These are phyloP conservation scores for Hymenoscyphus salicellus DNA, from an alignment of 2,329 filamentous ascomycete species.

Conservation along the genomic window DNA sequence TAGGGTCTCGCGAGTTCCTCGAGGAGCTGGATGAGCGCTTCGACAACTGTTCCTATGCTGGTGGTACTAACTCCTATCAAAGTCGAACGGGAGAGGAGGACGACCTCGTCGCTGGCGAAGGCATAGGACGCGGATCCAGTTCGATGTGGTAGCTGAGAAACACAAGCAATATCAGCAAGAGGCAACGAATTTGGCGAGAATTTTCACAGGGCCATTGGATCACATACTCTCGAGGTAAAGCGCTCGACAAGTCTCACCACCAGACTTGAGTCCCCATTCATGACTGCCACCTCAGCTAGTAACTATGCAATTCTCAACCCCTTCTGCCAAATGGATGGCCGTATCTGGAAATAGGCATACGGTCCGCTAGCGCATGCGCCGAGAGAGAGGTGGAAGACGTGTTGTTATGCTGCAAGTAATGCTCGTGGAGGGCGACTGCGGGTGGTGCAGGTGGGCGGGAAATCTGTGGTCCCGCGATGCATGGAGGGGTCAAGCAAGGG, in stretches of 20 bases:
- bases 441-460: background rate
- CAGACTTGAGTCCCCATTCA: conserved; percentile 59
- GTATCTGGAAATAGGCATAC: conserved; percentile 24
- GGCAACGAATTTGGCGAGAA: background rate
- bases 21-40: conserved; percentile 55
- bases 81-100: conserved; percentile 58
- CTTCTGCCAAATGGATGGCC: background rate
- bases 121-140: conserved; percentile 57
- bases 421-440: background rate
- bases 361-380: conserved; percentile 15
- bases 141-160: conserved; percentile 57
- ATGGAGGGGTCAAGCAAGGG: background rate
- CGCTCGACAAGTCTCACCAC: conserved; percentile 62
- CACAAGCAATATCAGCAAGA: conserved; percentile 15
- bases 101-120: conserved; percentile 59
- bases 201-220: background rate
- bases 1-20: conserved; percentile 58
- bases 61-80: conserved; percentile 58
- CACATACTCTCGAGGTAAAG: conserved; percentile 57
- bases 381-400: background rate
- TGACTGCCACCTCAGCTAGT: conserved; percentile 35
- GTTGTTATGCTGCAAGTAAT: background rate
- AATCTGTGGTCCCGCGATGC: conserved; percentile 2
- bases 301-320: background rate
- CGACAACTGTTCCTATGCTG: conserved; percentile 53